These are phyloP conservation scores for Solanum infundibuliforme DNA, from an alignment of 257 asterid species.

Conservation along the genomic window DNA sequence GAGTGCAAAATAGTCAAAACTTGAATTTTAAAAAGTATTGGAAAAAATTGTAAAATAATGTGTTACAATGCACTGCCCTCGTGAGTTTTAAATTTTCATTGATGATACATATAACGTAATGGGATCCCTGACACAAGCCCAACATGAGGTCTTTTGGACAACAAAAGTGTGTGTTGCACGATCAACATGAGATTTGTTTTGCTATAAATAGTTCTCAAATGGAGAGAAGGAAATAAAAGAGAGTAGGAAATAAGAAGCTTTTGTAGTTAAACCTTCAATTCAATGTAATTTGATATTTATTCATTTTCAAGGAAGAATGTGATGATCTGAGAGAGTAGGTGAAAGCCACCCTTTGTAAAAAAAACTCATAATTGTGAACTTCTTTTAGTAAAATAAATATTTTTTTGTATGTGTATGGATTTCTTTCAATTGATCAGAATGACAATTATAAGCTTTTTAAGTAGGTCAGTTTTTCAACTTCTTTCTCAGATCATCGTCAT, in stretches of 20 bases:
- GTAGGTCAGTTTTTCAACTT: conserved; percentile 38
- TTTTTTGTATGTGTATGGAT: no score
- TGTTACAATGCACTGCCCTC: not conserved
- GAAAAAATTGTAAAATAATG: not conserved
- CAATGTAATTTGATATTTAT: no score
- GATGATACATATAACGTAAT: not conserved
- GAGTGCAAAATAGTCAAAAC: not conserved
- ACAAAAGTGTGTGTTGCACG: not conserved
- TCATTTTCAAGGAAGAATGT: not conserved
- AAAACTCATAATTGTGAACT: no score
- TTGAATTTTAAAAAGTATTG: not conserved
- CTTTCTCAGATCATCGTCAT: conserved; percentile 39
- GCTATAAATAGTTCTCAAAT: not conserved
- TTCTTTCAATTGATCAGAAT: no score
- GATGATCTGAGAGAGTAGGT: not conserved
- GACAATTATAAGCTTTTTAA: conserved; percentile 35
- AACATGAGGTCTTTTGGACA: not conserved
- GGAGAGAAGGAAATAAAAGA: not conserved
- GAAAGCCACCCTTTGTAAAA: no score
- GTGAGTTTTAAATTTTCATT: not conserved
- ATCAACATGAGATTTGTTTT: not conserved
- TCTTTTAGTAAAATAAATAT: no score
- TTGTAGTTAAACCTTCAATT: not conserved
- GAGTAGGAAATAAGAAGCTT: not conserved
- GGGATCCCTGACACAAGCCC: not conserved